Base-by-base conservation (phyloP, 176 grass and related monocot species). In the Chloris gayana region DNA sequence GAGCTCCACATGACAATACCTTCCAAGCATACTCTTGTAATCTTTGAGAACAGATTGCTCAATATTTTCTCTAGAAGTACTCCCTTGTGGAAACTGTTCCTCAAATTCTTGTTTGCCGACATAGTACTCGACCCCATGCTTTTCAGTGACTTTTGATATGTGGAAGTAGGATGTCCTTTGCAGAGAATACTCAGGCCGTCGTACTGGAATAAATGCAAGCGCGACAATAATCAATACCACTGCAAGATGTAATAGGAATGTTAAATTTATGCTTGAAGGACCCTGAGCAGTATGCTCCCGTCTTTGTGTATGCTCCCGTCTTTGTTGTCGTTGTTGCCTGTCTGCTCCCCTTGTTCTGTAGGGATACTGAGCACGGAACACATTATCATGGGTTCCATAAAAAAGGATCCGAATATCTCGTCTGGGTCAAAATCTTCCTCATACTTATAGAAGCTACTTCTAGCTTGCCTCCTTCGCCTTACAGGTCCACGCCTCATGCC, bases 351-450 rank as follows among this genome's bases (percentile, higher is more conserved):
- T 88, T 77, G 79, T 49, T 64, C 85, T 86, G 59, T 90, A 69
- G 63, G 75, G 47, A 80, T 83, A 67, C 4, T 80, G 88, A 58
- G 82, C n/a, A 57, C 19, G 75, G 44, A 85, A 88, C 3, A 82
- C 21, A 83, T 90, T 82, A 83, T 86, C 89, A 78, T 86, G 87
- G 47, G 80, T 82, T 22, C 91, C 94, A 45, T 91, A 91, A 80
- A 91, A 70, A 97, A 94, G 57, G 91, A 91, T 32, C 89, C 91
- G 66, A 92, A 97, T 78, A 97, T 87, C 64, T 97, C 91, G 88
- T 97, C 87, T 2, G 91, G 82, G 77, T 95, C 90, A 76, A 87
- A 85, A 78, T 92, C 89, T 61, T 88, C 87, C 62, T 88, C 85
- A 2, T 94, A 90, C 24, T 63, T 82, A 74, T 85, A 90, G 88